These are phyloP conservation scores for Ziziphus jujuba DNA, from an alignment of 306 rosid genomes.

Conservation along the genomic window DNA sequence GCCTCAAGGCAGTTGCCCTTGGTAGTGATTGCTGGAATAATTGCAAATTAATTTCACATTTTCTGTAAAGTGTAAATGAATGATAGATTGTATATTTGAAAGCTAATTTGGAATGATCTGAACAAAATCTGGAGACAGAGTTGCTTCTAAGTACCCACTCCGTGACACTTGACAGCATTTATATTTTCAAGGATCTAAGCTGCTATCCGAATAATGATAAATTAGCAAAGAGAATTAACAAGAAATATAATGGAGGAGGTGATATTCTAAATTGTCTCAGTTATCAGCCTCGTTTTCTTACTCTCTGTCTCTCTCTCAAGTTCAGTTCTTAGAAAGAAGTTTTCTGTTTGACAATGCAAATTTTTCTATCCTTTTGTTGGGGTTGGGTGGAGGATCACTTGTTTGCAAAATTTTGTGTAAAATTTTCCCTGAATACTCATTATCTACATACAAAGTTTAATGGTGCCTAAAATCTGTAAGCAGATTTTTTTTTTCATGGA, in stretches of 20 bases:
- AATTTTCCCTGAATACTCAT: too few species aligned
- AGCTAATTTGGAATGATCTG: background rate
- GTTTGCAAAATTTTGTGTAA: too few species aligned
- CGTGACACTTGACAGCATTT: background rate
- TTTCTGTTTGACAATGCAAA: too few species aligned
- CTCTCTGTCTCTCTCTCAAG: too few species aligned
- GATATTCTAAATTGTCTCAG: background rate
- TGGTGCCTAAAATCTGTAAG: too few species aligned
- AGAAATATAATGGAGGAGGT: background rate
- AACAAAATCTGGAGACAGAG: background rate
- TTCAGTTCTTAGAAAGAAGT: too few species aligned
- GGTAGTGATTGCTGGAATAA: background rate
- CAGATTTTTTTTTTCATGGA: too few species aligned
- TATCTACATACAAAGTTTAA: too few species aligned
- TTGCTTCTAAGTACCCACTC: background rate
- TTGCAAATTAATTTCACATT: background rate
- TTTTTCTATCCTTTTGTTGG: too few species aligned
- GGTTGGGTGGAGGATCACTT: too few species aligned
- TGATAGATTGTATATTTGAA: background rate
- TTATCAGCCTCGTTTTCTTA: background rate
- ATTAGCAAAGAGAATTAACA: background rate
- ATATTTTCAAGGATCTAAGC: background rate
- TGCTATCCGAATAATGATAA: background rate
- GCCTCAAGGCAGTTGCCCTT: background rate
- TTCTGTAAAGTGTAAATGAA: background rate